Conservation (phyloP, 1,284 basidiomycete species). For the Paramarasmius palmivorus region DNA sequence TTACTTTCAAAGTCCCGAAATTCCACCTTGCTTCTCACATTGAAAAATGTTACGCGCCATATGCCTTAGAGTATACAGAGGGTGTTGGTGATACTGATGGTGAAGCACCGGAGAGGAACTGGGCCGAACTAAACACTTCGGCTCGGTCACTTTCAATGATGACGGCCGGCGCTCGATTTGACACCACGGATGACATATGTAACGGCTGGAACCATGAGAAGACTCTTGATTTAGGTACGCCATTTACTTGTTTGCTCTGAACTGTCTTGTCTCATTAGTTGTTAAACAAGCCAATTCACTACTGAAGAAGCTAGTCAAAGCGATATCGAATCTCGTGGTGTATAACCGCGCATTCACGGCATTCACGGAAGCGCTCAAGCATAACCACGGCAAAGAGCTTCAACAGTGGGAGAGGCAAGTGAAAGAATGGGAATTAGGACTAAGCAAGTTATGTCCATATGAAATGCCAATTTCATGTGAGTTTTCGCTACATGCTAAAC, state of each 20-base stretch:
- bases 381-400: no score
- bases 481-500: no score
- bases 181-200: conserved; percentile 31
- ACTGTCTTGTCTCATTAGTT: neutral
- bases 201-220: conserved; percentile 27
- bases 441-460: no score
- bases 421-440: no score
- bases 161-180: conserved; percentile 27
- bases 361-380: neutral
- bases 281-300: neutral
- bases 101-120: conserved; percentile 28
- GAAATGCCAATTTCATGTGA: no score
- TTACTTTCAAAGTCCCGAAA: conserved; percentile 14
- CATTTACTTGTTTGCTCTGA: neutral
- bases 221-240: conserved; percentile 19
- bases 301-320: neutral
- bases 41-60: conserved; percentile 11
- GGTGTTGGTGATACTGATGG: conserved; percentile 27
- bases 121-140: conserved; percentile 25
- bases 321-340: neutral
- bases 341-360: neutral
- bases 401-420: no score
- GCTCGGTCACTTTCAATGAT: conserved; percentile 28
- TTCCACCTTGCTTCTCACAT: conserved; percentile 17
- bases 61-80: conserved; percentile 20